phyloP scores from a whole-genome alignment of 495 filamentous ascomycete species.

The Aspergillus coremiiformis region DNA sequence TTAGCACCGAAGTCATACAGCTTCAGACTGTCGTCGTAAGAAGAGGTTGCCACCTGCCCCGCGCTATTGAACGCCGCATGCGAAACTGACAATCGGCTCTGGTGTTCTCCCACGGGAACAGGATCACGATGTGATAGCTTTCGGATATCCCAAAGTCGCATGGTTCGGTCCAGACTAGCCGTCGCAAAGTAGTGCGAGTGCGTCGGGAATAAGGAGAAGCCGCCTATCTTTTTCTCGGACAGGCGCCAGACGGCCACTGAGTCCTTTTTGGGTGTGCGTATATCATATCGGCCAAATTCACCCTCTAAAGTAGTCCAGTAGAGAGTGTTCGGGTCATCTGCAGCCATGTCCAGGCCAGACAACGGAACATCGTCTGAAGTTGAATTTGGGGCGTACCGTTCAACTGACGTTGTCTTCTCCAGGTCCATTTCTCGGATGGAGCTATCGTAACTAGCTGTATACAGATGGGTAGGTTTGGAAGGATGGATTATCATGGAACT shows the following conservation, averaged over 20 bases:
- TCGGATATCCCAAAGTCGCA: conserved; percentile 89
- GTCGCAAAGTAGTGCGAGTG: conserved; percentile 81
- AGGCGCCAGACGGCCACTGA: conserved; percentile 61
- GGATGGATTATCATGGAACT: conserved; percentile 71
- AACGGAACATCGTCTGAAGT: conserved; percentile 65
- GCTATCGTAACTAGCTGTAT: conserved; percentile 89
- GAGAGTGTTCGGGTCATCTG: conserved; percentile 61
- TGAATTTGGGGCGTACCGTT: conserved; percentile 69
- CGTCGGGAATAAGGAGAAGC: conserved; percentile 73
- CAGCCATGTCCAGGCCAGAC: conserved; percentile 71
- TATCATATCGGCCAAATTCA: conserved; percentile 68
- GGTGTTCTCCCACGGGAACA: conserved; percentile 69
- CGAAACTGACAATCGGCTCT: conserved; percentile 74
- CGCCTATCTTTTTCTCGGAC: conserved; percentile 91
- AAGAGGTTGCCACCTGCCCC: conserved; percentile 82
- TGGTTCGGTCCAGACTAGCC: conserved; percentile 78
- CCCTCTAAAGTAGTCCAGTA: conserved; percentile 87
- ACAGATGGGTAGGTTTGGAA: conserved; percentile 58
- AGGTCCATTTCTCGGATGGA: conserved; percentile 85
- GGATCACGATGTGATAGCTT: conserved; percentile 62
- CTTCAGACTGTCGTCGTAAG: conserved; percentile 92
- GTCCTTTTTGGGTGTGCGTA: conserved; percentile 51
- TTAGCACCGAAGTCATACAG: conserved; percentile 70
- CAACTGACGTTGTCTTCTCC: conserved; percentile 63
- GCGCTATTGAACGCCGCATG: conserved; percentile 80